A percentile compares a stretch with the other conserved stretches of the same genome.
These are phyloP conservation scores for Akebia trifoliata DNA, from an alignment of 164 flowering plant species.

Conservation along the genomic window DNA sequence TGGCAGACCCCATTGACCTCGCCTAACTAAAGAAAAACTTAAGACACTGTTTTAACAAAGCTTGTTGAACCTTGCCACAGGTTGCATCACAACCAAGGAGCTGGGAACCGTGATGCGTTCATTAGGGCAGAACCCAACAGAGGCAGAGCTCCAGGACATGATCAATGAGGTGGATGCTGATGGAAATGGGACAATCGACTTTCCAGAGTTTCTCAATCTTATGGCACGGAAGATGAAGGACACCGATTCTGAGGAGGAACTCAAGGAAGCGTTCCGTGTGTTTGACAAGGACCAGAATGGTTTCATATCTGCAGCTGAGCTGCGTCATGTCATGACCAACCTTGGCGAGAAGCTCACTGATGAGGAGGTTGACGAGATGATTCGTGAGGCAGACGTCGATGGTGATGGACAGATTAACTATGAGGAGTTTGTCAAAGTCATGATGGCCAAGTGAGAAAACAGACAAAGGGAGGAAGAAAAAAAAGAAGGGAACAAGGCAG, in stretches of 20 bases:
- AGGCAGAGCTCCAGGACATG: slow-evolving; percentile 84
- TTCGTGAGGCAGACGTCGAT: slow-evolving; percentile 75
- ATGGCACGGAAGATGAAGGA: slow-evolving; percentile 87
- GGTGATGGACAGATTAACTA: slow-evolving; percentile 79
- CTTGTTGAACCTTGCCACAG: slow-evolving; percentile 25
- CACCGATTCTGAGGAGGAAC: slow-evolving; percentile 82
- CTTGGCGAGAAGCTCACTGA: slow-evolving; percentile 75
- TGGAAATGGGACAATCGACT: slow-evolving; percentile 79
- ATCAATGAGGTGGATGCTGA: slow-evolving; percentile 82
- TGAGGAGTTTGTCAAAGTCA: slow-evolving; percentile 74
- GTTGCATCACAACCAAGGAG: slow-evolving; percentile 83
- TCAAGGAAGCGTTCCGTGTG: slow-evolving; percentile 74
- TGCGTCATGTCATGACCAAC: slow-evolving; percentile 77
- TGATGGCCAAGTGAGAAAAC: slow-evolving; percentile 63
- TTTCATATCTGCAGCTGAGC: slow-evolving; percentile 82
- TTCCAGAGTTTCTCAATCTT: slow-evolving; percentile 75
- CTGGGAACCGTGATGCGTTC: slow-evolving; percentile 82
- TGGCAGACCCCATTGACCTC: neutral
- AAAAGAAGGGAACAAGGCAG: slow-evolving; percentile 4
- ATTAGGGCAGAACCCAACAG: slow-evolving; percentile 76
- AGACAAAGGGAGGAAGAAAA: neutral
- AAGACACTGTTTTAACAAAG: neutral
- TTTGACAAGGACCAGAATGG: slow-evolving; percentile 86
- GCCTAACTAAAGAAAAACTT: neutral
- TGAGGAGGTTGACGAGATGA: slow-evolving; percentile 81